Evolutionary conservation across 2,329 filamentous ascomycete species (phyloP).

Genomic region (Septoria linicola): DNA sequence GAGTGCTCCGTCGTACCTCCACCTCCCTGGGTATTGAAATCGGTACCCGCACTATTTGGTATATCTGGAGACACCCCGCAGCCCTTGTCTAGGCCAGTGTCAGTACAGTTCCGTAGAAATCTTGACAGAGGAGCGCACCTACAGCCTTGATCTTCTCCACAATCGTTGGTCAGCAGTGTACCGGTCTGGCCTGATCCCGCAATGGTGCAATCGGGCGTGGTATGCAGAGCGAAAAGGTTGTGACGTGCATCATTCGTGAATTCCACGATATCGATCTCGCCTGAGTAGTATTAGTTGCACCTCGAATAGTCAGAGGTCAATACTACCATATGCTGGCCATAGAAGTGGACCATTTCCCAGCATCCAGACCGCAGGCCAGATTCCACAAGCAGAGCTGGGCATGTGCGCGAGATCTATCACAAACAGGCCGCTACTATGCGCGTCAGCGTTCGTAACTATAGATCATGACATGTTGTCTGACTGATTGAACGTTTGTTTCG

Average conservation of each 20-base stretch:
- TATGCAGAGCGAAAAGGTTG: slow-evolving; percentile 41
- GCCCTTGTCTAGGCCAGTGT: slow-evolving; percentile 22
- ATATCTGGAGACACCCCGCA: slow-evolving; percentile 53
- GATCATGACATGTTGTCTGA: neutral
- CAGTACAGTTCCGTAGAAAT: neutral
- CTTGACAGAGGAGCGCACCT: slow-evolving; percentile 38
- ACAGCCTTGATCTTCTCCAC: slow-evolving; percentile 57
- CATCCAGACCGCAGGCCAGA: slow-evolving; percentile 66
- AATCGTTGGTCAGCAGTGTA: slow-evolving; percentile 47
- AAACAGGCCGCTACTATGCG: slow-evolving; percentile 64
- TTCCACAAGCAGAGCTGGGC: slow-evolving; percentile 61
- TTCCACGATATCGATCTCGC: slow-evolving; percentile 44
- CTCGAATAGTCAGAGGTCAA: slow-evolving; percentile 25
- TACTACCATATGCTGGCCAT: slow-evolving; percentile 37
- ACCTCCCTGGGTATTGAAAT: slow-evolving; percentile 48
- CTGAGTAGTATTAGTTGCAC: neutral
- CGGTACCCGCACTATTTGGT: slow-evolving; percentile 35
- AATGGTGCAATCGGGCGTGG: slow-evolving; percentile 36
- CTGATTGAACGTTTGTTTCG: slow-evolving; percentile 53
- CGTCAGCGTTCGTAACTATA: neutral
- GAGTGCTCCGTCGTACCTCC: no score
- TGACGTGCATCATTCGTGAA: slow-evolving; percentile 37
- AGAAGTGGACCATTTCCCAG: slow-evolving; percentile 52
- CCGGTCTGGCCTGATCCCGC: slow-evolving; percentile 44
- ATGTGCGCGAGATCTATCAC: slow-evolving; percentile 74